These are phyloP conservation scores for Colletotrichum neosansevieriae DNA, from an alignment of 2,329 filamentous ascomycete genomes.

Conservation along the genomic window DNA sequence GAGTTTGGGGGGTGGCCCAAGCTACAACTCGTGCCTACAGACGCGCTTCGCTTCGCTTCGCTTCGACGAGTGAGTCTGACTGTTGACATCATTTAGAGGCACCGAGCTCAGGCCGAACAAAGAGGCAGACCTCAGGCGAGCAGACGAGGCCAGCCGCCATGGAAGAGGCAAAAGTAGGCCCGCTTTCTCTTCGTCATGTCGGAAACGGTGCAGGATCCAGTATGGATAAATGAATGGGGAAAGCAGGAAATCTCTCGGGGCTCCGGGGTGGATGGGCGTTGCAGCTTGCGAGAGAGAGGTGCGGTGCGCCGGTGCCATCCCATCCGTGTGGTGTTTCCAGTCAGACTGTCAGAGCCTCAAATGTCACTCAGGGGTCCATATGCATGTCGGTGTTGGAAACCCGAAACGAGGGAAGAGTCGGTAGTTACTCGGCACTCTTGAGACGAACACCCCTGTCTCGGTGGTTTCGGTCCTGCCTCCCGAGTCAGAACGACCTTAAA, in stretches of 20 bases:
- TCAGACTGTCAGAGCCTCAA: constrained; percentile 39
- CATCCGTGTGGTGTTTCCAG: constrained; percentile 35
- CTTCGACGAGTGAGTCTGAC: constrained; percentile 16
- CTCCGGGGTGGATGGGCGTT: constrained; percentile 12
- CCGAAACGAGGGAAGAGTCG: constrained; percentile 21
- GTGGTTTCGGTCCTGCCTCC: constrained; percentile 20
- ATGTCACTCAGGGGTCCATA: constrained; percentile 24
- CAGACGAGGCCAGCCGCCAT: background rate
- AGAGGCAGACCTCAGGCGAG: background rate
- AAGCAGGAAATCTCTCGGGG: constrained; percentile 24
- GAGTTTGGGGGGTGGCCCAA: background rate
- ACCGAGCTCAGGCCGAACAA: constrained; percentile 35
- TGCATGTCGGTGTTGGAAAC: constrained; percentile 1
- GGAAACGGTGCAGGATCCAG: constrained; percentile 6
- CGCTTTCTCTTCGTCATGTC: constrained; percentile 25
- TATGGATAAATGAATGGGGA: constrained; percentile 38
- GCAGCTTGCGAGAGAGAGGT: background rate
- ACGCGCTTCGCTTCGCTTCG: background rate
- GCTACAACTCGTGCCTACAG: background rate
- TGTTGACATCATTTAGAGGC: constrained; percentile 35
- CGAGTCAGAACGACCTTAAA: constrained; percentile 19
- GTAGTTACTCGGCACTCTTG: constrained; percentile 12
- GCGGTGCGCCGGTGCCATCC: constrained; percentile 21
- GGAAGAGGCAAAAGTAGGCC: constrained; percentile 17
- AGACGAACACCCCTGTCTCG: constrained; percentile 17